Percentiles rank a stretch among this genome's conserved stretches.
Evolutionary conservation across 345 rosid species (phyloP).

Genomic region (Pistacia integerrima): DNA sequence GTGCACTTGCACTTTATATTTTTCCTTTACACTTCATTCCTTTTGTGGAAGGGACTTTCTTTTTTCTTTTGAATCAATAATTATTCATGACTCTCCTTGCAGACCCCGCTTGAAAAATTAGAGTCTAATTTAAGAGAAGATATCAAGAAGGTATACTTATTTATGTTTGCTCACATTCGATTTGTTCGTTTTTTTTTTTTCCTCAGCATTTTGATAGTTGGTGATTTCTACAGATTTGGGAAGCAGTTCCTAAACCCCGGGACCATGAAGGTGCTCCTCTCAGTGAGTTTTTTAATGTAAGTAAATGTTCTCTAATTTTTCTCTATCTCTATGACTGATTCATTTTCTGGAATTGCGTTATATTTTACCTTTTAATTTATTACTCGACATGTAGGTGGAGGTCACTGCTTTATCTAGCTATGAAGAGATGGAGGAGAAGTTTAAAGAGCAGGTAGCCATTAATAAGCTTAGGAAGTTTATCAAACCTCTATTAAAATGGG

Average conservation of each 20-base stretch:
- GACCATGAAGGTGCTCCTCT: slow-evolving; percentile 67
- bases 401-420: slow-evolving; percentile 79
- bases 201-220: slow-evolving; percentile 30
- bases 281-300: slow-evolving; percentile 59
- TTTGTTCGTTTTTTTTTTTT: neutral
- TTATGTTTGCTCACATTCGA: neutral
- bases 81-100: slow-evolving; percentile 14
- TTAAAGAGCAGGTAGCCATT: slow-evolving; percentile 67
- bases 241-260: slow-evolving; percentile 71
- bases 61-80: slow-evolving; percentile 8
- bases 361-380: slow-evolving; percentile 8
- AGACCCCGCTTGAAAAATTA: slow-evolving; percentile 78
- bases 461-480: slow-evolving; percentile 1
- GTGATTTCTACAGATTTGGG: neutral
- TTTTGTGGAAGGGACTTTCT: slow-evolving; percentile 11
- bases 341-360: neutral
- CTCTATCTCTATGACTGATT: no score
- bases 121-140: slow-evolving; percentile 45
- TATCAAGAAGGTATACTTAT: slow-evolving; percentile 53
- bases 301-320: slow-evolving; percentile 28
- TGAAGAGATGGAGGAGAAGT: slow-evolving; percentile 74
- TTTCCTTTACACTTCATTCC: neutral
- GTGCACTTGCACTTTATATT: slow-evolving; percentile 7
- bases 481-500: neutral
- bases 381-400: slow-evolving; percentile 55